Evolutionary conservation across 805 yeast genomes (phyloP), one percentile per base, ranked within the genome.

Genomic region (Candida coquimbonensis): DNA sequence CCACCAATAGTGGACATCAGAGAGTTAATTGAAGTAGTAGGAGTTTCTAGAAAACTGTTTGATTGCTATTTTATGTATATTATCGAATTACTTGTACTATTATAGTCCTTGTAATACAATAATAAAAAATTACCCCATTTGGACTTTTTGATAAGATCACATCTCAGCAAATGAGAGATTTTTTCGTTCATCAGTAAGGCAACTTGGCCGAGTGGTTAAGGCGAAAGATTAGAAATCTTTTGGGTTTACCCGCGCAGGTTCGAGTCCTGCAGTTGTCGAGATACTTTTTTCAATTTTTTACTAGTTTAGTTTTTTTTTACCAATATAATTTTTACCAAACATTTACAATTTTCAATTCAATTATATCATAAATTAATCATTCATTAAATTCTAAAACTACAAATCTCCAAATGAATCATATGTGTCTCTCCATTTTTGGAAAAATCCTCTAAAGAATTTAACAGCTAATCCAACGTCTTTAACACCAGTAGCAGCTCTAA

Each of bases 401-500:
- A 77, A 66, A 45, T 76, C 80, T 32, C 69, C 75, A 57, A 71
- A 80, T 25, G 65, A 55, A 48, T 77, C 76, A 63, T 76, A 74
- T 36, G 78, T 78, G 9, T 63, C 64, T 61, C 81, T 75, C 91
- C 93, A 86, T 52, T 75, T 68, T 40, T 74, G 61, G 64, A 76
- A 83, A 66, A 84, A 87, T 1, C 84, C 84, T 48, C 69, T 71
- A 70, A 85, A 86, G 64, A 81, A 83, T 60, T 81, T 78, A 42
- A 79, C 74, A 38, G 85, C 95, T 44, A 84, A 69, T 40, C 87
- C 88, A 48, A 85, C 74, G 59, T 87, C 96, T 60, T 80, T 75
- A 19, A 86, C 73, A 37, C 96, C 95, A 29, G 82, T 74, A 13
- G 89, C 75, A 26, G 93, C 95, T 56, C 95, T 75, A 54, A 87